These are phyloP conservation scores for Pseudogymnoascus verrucosus DNA, from an alignment of 2,329 filamentous ascomycete genomes.

Conservation along the genomic window DNA sequence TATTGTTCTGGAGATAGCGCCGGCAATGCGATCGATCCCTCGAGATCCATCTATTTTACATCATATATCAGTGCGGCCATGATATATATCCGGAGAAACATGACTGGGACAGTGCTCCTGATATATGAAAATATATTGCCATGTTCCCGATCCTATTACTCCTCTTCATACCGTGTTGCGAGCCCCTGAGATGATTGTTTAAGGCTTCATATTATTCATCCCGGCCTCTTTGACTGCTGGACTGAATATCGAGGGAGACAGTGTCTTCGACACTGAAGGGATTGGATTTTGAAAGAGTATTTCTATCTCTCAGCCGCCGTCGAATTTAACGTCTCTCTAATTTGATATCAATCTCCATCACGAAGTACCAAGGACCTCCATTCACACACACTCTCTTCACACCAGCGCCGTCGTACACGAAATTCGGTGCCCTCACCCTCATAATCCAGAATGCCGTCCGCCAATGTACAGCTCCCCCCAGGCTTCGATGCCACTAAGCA, in stretches of 20 bases:
- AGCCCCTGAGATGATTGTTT: neutral
- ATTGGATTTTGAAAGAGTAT: neutral
- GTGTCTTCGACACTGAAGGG: neutral
- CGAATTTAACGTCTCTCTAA: neutral
- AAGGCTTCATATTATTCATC: slow-evolving; percentile 1
- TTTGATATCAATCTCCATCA: neutral
- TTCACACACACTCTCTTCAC: neutral
- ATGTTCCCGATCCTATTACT: neutral
- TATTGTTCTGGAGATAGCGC: slow-evolving; percentile 6
- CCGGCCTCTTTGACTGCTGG: neutral
- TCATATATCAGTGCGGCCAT: neutral
- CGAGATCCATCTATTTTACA: neutral
- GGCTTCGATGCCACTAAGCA: neutral
- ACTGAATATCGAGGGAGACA: neutral
- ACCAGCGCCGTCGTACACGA: neutral
- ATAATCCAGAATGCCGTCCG: neutral
- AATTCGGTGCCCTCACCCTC: neutral
- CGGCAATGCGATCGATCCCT: slow-evolving; percentile 4
- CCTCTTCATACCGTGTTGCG: neutral
- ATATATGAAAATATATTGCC: neutral
- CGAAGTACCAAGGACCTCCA: neutral
- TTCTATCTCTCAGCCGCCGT: neutral
- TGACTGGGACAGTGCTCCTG: neutral
- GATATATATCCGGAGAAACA: neutral
- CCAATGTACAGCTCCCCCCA: neutral